Percentiles rank a stretch among this genome's conserved stretches.
phyloP scores from a whole-genome alignment of 352 stramenopile species.

The Phytopythium aichiense region DNA sequence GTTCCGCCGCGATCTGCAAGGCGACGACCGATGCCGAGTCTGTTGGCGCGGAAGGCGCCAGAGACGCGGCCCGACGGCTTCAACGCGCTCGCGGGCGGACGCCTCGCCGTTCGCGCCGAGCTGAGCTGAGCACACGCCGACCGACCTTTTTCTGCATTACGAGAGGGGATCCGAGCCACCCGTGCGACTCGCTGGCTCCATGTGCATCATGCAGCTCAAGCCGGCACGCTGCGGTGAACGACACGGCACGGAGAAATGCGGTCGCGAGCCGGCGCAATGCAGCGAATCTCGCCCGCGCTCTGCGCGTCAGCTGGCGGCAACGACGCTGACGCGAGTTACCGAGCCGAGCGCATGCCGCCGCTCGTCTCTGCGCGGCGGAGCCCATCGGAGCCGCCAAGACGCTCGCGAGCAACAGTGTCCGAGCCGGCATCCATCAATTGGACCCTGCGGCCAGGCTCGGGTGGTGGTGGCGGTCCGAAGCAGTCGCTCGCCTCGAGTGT shows the following conservation, averaged over 20 bases:
- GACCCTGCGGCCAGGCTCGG: not conserved
- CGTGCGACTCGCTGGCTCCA: not conserved
- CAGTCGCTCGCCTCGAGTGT: not conserved
- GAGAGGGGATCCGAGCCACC: not conserved
- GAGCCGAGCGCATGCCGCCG: not conserved
- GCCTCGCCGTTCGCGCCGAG: not conserved
- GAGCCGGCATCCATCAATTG: too few relatives aligned
- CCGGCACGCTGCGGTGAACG: not conserved
- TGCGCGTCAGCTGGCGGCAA: slow-evolving; percentile 3
- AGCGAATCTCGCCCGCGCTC: slow-evolving; percentile 4
- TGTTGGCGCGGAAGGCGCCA: not conserved
- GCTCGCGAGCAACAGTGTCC: too few relatives aligned
- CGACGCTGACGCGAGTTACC: slow-evolving; percentile 1
- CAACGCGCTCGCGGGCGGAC: not conserved
- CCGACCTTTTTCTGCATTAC: too few relatives aligned
- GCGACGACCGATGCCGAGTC: not conserved
- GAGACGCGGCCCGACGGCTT: not conserved
- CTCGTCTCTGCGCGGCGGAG: slow-evolving; percentile 4
- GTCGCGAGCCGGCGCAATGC: not conserved
- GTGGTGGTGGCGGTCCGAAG: not conserved
- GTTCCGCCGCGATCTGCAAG: not conserved
- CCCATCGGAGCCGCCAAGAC: not conserved
- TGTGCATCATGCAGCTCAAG: too few relatives aligned
- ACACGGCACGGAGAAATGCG: not conserved
- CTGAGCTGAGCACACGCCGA: too few relatives aligned